Conservation (phyloP, 768 basidiomycete species). For the Russula ochroleuca region DNA sequence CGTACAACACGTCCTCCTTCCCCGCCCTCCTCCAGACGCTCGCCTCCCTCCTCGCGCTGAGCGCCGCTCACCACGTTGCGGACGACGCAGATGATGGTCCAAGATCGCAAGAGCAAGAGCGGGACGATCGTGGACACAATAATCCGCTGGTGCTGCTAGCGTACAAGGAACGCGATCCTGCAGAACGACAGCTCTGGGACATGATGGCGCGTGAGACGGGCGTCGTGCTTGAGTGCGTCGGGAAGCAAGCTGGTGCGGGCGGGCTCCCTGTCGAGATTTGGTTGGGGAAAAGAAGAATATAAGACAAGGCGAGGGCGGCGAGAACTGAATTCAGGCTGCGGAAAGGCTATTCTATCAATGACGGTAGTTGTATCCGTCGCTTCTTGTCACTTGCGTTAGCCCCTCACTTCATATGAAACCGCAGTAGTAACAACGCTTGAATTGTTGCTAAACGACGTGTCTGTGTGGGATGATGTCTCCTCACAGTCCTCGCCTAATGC, state of each 20-base stretch:
- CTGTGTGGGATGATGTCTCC: no score
- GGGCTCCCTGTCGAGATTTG: constrained; percentile 69
- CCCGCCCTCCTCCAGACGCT: constrained; percentile 71
- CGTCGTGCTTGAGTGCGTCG: constrained; percentile 54
- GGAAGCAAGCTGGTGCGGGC: constrained; percentile 53
- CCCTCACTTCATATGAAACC: no score
- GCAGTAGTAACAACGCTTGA: no score
- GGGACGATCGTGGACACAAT: background rate
- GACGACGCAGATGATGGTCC: background rate
- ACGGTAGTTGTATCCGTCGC: no score
- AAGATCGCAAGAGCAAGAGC: constrained; percentile 29
- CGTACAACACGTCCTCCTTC: constrained; percentile 87
- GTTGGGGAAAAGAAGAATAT: constrained; percentile 39
- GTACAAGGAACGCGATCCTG: constrained; percentile 80
- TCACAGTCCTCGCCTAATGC: no score
- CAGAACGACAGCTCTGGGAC: constrained; percentile 73
- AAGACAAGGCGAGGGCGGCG: background rate
- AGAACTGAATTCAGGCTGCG: no score
- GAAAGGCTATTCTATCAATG: no score
- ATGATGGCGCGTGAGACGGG: constrained; percentile 47
- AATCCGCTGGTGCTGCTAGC: constrained; percentile 60
- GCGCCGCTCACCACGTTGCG: background rate
- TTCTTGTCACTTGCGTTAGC: no score
- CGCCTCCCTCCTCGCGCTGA: constrained; percentile 41
- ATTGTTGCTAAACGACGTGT: no score